Conservation (phyloP, 176 grass and related monocot genomes). For the Oryza punctata region DNA sequence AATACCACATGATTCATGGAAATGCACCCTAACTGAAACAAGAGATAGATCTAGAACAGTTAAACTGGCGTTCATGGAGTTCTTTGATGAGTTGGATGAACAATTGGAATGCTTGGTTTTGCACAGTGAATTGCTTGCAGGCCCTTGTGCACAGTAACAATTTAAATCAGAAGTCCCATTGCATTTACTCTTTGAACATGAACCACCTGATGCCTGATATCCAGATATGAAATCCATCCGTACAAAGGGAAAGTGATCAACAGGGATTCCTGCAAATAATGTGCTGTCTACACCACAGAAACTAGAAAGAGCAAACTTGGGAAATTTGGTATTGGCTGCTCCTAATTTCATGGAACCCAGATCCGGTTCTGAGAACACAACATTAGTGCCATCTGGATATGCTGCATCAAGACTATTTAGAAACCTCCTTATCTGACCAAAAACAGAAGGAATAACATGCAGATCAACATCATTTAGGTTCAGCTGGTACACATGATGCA, state of each 20-base stretch:
- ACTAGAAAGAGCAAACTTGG: slow-evolving; percentile 65
- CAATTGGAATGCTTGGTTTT: slow-evolving; percentile 25
- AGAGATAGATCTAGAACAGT: slow-evolving; percentile 60
- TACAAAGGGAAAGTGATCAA: slow-evolving; percentile 77
- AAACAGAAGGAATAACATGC: slow-evolving; percentile 75
- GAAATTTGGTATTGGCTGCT: slow-evolving; percentile 33
- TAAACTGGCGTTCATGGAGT: slow-evolving; percentile 32
- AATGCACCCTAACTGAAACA: slow-evolving; percentile 64
- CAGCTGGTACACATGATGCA: slow-evolving; percentile 56
- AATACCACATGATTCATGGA: slow-evolving; percentile 77
- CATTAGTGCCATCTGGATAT: slow-evolving; percentile 44
- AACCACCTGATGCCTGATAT: slow-evolving; percentile 35
- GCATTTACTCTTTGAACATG: slow-evolving; percentile 39
- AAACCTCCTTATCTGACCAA: slow-evolving; percentile 59
- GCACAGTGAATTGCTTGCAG: slow-evolving; percentile 22
- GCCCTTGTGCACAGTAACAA: slow-evolving; percentile 20
- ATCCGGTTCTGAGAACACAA: slow-evolving; percentile 32
- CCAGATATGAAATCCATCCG: slow-evolving; percentile 37
- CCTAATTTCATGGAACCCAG: slow-evolving; percentile 31
- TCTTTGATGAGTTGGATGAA: slow-evolving; percentile 26
- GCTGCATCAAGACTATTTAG: slow-evolving; percentile 52
- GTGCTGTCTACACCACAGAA: slow-evolving; percentile 40
- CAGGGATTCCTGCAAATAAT: slow-evolving; percentile 51
- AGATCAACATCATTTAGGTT: slow-evolving; percentile 69
- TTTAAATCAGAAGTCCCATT: slow-evolving; percentile 34